These are phyloP conservation scores for Exophiala sp. DNA, from an alignment of 2,329 filamentous ascomycete genomes.

Conservation along the genomic window DNA sequence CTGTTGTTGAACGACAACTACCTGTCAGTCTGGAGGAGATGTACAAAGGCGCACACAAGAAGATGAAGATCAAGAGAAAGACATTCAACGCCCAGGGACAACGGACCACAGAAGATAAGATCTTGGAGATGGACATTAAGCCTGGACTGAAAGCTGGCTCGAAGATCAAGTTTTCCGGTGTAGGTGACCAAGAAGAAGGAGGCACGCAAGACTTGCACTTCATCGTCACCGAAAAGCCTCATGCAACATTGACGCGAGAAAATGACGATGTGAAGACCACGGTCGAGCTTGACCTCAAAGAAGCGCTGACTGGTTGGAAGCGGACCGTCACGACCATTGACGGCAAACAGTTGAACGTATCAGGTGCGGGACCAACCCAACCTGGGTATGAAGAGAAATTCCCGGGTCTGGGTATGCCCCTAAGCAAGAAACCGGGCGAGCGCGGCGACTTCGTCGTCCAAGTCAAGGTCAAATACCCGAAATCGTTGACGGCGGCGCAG, in stretches of 20 bases:
- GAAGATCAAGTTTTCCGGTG: constrained; percentile 96
- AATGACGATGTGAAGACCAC: constrained; percentile 80
- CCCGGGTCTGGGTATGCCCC: constrained; percentile 87
- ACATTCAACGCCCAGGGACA: constrained; percentile 83
- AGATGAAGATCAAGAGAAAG: constrained; percentile 98
- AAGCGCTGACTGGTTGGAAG: constrained; percentile 90
- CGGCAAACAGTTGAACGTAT: constrained; percentile 74
- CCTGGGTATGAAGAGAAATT: constrained; percentile 78
- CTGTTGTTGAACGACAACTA: constrained; percentile 81
- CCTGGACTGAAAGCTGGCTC: constrained; percentile 92
- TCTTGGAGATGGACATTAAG: constrained; percentile 93
- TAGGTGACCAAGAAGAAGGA: constrained; percentile 97
- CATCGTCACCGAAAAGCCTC: constrained; percentile 89
- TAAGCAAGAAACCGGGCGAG: constrained; percentile 80
- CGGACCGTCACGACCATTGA: constrained; percentile 92
- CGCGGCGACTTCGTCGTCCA: constrained; percentile 85
- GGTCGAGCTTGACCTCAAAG: constrained; percentile 82
- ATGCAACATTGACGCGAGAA: constrained; percentile 78
- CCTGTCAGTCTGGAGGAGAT: constrained; percentile 83
- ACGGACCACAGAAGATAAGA: constrained; percentile 80
- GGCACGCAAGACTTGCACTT: constrained; percentile 95
- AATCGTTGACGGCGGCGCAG: constrained; percentile 68
- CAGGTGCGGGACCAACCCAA: constrained; percentile 78
- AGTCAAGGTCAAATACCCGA: constrained; percentile 91
- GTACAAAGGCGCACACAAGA: constrained; percentile 83